Conservation (phyloP, 768 basidiomycete genomes). For the Boletus rubroflammeus region DNA sequence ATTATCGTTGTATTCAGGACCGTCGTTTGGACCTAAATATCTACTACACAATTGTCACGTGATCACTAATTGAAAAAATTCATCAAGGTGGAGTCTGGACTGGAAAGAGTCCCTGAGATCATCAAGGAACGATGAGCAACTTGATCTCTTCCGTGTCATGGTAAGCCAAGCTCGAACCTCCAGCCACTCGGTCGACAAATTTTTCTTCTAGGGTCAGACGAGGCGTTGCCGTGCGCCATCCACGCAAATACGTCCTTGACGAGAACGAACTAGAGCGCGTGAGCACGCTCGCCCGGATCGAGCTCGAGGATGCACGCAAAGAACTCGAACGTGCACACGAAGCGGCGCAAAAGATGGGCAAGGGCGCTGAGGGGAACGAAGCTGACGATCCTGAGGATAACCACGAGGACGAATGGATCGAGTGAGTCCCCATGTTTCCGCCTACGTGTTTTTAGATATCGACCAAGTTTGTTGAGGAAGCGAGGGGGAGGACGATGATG, state of each 20-base stretch:
- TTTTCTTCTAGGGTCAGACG: slow-evolving; percentile 60
- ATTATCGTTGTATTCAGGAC: background rate
- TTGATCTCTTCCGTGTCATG: slow-evolving; percentile 74
- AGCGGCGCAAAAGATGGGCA: slow-evolving; percentile 68
- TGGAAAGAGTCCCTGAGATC: background rate
- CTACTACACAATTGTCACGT: slow-evolving; percentile 9
- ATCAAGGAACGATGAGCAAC: slow-evolving; percentile 51
- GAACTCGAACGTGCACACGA: slow-evolving; percentile 82
- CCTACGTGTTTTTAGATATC: slow-evolving; percentile 6
- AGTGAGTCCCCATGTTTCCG: slow-evolving; percentile 55
- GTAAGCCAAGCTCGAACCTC: slow-evolving; percentile 19
- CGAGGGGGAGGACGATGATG: slow-evolving; percentile 48
- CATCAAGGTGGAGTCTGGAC: too few species aligned
- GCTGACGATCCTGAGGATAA: slow-evolving; percentile 51
- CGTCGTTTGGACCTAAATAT: background rate
- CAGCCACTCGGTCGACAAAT: background rate
- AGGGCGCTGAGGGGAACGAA: slow-evolving; percentile 61
- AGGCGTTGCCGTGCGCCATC: slow-evolving; percentile 71
- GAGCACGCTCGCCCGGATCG: slow-evolving; percentile 79
- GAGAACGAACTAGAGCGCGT: slow-evolving; percentile 88
- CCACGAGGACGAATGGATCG: slow-evolving; percentile 71
- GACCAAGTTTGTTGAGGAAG: slow-evolving; percentile 28
- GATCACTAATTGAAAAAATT: slow-evolving; percentile 7
- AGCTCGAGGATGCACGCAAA: slow-evolving; percentile 84
- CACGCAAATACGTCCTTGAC: slow-evolving; percentile 85